Evolutionary conservation across 2,329 filamentous ascomycete genomes (phyloP), one percentile per base, ranked within the genome.

Genomic region (Paecilomyces sp.): DNA sequence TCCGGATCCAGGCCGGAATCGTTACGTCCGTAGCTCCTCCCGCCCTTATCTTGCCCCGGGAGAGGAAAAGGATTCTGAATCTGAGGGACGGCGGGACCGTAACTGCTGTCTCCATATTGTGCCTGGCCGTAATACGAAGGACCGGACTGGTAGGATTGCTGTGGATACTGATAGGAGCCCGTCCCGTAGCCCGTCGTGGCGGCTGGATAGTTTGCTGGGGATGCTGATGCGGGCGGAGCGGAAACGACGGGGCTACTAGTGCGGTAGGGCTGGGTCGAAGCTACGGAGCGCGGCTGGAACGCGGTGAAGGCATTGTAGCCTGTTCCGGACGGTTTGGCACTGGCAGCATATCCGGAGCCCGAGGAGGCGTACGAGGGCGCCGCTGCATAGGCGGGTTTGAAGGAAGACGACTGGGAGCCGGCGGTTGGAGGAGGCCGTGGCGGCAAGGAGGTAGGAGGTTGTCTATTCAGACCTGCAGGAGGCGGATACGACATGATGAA

Each of bases 41-140:
- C 70, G 54, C 83, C 70, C 68, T 56, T 69, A 58, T 66, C 71
- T 69, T 79, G 76, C 62, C 80, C 81, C 24, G 88, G 87, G 13
- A 83, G 81, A 11, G 87, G 87, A 71, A 96, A 96, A 0, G 92
- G 90, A 72, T 95, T 96, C 61, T 85, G 82, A 64, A 92, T 92
- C 66, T 89, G 86, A 11, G 89, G 88, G 11, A 85, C 77, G 18
- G 82, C 76, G 55, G 78, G 83, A 28, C 79, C 78, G 70, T 65
- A 78, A 62, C 56, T 74, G 62, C 66, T 77, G 57, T 79, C 75
- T 63, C 81, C 79, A 69, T 80, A 80, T 63, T 75, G 72, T 63
- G 76, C 69, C 63, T 77, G 73, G 61, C 77, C 75, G 70, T 82
- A 82, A 72, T 82, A 79, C n/a, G 74, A 66, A 8, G 71, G 58